A percentile compares a stretch with the other conserved stretches of the same genome.
phyloP scores from a whole-genome alignment of 148 eudicot species.

The Rhododendron williamsianum region DNA sequence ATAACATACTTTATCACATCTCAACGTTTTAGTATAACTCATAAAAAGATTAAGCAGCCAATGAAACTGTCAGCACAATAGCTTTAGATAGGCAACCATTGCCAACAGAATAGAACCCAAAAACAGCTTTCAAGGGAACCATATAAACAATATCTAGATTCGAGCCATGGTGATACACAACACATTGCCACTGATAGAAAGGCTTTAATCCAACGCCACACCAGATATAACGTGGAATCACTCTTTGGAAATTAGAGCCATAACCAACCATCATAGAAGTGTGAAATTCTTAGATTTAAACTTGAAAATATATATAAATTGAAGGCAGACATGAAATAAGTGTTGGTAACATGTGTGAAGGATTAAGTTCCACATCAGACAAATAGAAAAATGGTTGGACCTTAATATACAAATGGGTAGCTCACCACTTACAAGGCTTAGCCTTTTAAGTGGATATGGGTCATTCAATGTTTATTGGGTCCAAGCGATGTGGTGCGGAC shows the following conservation, averaged over 20 bases:
- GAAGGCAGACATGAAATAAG: not conserved
- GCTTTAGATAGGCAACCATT: not conserved
- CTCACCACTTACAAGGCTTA: too few relatives aligned
- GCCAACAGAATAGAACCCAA: not conserved
- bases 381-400: too few relatives aligned
- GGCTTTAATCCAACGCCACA: not conserved
- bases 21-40: not conserved
- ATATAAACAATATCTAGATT: not conserved
- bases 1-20: not conserved
- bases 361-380: too few relatives aligned
- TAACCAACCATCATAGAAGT: not conserved
- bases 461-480: too few relatives aligned
- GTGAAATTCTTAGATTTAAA: not conserved
- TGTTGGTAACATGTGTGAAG: too few relatives aligned
- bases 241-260: not conserved
- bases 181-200: not conserved
- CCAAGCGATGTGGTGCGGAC: too few relatives aligned
- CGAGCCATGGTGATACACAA: not conserved
- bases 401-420: too few relatives aligned
- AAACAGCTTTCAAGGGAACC: not conserved
- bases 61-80: not conserved
- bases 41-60: not conserved
- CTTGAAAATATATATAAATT: not conserved
- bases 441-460: too few relatives aligned
- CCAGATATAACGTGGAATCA: not conserved